phyloP scores from a whole-genome alignment of 139 green algal genomes.

The Picochlorum costavermella region DNA sequence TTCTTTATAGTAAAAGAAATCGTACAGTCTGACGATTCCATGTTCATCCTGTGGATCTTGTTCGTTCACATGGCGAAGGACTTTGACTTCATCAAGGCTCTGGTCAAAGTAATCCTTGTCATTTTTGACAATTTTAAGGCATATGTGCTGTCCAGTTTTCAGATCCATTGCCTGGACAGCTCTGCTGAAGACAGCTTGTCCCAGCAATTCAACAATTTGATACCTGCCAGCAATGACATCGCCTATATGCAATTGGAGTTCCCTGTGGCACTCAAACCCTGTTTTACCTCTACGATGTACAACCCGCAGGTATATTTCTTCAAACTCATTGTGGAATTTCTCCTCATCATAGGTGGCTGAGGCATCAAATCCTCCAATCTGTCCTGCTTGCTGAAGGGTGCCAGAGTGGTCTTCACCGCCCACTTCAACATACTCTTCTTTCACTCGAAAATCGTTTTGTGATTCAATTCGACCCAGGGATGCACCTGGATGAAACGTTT shows the following conservation, averaged over 20 bases:
- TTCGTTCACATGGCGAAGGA: slow-evolving; percentile 79
- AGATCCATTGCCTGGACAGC: slow-evolving; percentile 88
- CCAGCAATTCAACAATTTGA: slow-evolving; percentile 85
- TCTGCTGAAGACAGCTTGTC: slow-evolving; percentile 87
- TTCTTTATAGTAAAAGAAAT: slow-evolving; percentile 98
- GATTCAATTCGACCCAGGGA: not conserved
- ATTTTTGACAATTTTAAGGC: slow-evolving; percentile 98
- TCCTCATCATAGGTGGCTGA: slow-evolving; percentile 38
- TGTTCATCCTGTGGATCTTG: slow-evolving; percentile 79
- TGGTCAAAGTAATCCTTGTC: slow-evolving; percentile 99
- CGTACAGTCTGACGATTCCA: slow-evolving; percentile 82
- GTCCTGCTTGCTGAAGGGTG: not conserved
- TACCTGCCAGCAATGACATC: slow-evolving; percentile 87
- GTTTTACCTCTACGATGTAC: slow-evolving; percentile 56
- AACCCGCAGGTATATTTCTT: slow-evolving; percentile 66
- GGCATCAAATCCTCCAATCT: not conserved
- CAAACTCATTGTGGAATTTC: slow-evolving; percentile 53
- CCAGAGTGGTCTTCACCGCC: too few relatives aligned
- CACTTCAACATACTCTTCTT: too few relatives aligned
- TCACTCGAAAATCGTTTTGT: too few relatives aligned
- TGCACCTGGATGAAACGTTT: not conserved
- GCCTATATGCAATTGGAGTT: slow-evolving; percentile 72
- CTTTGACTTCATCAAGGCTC: slow-evolving; percentile 93
- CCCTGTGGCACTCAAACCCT: slow-evolving; percentile 88
- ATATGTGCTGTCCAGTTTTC: slow-evolving; percentile 76